Evolutionary conservation across 208 protist species (phyloP), one percentile per base, ranked within the genome.

Genomic region (Tetramitus jugosus): DNA sequence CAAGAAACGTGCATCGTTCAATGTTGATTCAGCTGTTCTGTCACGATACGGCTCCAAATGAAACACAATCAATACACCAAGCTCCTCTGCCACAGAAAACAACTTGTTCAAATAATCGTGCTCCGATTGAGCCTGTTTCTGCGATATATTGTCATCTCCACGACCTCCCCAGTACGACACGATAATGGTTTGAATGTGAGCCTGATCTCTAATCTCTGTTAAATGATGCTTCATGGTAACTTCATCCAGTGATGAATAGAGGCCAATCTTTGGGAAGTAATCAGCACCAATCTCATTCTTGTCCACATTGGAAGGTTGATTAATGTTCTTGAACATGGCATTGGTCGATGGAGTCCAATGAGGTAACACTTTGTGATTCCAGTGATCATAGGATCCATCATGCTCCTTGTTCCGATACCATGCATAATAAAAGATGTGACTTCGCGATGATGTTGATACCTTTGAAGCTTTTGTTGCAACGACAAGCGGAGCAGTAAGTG

Each of bases 31-130:
- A 17, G 62, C 65, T 46, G 43, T 78, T 40, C 84, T 69, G 20
- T 45, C 71, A 7, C 49, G 17, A 42, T 90, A 89, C 20, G 85
- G 85, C 65, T 88, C 85, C 31, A 86, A 33, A 67, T 88, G 85
- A 43, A 89, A 83, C 53, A 76, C 62, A 8, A 88, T 53, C 43
- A 81, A 81, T 23, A 82, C 31, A 1, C 82, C 82, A 26, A 42
- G n/a, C 7, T 53, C 69, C n/a, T 69, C 56, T 29, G 83, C 83
- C 26, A 6, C 33, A n/a, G 76, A 49, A 14, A 86, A 35, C 2
- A 86, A 20, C 10, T 60, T 45, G 1, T 64, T 61, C 6, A 46
- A 26, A n/a, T 20, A 0, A 37, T 83, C 79, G 1, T 56, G 77
- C 35, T 62, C 65, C 0, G 23, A 45, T 40, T 10, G 13, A 31